phyloP scores from a whole-genome alignment of 345 rosid species.

The Hibiscus tridactylites region DNA sequence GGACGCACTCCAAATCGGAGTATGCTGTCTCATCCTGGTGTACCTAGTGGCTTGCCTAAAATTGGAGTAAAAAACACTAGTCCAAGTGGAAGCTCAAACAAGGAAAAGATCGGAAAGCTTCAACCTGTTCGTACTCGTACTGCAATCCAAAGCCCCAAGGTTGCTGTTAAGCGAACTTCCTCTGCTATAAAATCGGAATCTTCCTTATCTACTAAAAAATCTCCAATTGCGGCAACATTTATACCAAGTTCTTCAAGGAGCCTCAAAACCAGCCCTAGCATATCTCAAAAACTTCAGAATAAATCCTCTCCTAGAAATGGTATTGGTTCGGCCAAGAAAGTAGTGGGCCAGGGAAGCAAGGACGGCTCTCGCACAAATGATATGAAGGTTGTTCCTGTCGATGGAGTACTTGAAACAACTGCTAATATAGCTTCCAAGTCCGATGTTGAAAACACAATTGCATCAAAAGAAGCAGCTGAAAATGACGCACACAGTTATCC shows the following conservation, averaged over 20 bases:
- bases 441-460: background rate
- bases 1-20: constrained; percentile 41
- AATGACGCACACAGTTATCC: background rate
- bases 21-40: constrained; percentile 26
- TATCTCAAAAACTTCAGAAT: constrained; percentile 32
- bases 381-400: background rate
- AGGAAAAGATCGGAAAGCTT: constrained; percentile 35
- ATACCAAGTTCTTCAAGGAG: constrained; percentile 29
- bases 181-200: constrained; percentile 18
- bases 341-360: background rate
- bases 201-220: constrained; percentile 24
- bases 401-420: constrained; percentile 6
- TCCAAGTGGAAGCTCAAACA: constrained; percentile 28
- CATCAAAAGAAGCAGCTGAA: constrained; percentile 3
- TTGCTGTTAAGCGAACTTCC: constrained; percentile 23
- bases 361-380: background rate
- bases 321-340: constrained; percentile 10
- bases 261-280: constrained; percentile 23
- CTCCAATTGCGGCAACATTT: constrained; percentile 31
- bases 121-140: constrained; percentile 31
- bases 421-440: background rate
- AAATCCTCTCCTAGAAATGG: constrained; percentile 32
- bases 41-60: constrained; percentile 29
- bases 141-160: constrained; percentile 19
- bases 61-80: constrained; percentile 21